These are phyloP conservation scores for Calonectria leucothoes DNA, from an alignment of 2,329 filamentous ascomycete species.

Conservation along the genomic window DNA sequence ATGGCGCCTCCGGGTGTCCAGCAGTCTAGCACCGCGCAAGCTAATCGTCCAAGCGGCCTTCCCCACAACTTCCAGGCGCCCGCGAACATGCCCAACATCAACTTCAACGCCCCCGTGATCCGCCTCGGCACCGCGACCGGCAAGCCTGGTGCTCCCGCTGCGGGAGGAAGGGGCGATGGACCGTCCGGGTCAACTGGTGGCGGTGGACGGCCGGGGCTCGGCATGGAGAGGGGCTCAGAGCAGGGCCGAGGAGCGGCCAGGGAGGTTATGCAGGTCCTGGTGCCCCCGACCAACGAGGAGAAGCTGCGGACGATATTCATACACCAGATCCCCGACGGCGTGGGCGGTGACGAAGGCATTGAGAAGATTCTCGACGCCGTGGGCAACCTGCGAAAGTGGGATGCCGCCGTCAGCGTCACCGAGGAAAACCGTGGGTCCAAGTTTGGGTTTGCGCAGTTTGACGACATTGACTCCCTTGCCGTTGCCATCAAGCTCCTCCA, in stretches of 20 bases:
- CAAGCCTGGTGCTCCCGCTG: slow-evolving; percentile 63
- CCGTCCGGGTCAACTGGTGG: slow-evolving; percentile 40
- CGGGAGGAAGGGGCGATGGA: slow-evolving; percentile 57
- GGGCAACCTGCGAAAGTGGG: slow-evolving; percentile 87
- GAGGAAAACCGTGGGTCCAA: slow-evolving; percentile 82
- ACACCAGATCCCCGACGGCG: slow-evolving; percentile 83
- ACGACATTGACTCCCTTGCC: slow-evolving; percentile 88
- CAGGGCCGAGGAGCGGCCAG: slow-evolving; percentile 74
- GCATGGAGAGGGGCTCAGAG: slow-evolving; percentile 74
- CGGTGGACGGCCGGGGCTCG: slow-evolving; percentile 62
- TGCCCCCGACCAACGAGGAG: slow-evolving; percentile 89
- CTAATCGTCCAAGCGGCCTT: slow-evolving; percentile 83
- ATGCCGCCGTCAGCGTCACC: slow-evolving; percentile 71
- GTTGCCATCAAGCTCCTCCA: slow-evolving; percentile 87
- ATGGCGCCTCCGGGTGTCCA: slow-evolving; percentile 83
- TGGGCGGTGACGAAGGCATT: slow-evolving; percentile 80
- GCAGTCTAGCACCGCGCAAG: slow-evolving; percentile 77
- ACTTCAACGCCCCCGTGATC: slow-evolving; percentile 97
- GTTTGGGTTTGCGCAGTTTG: slow-evolving; percentile 97
- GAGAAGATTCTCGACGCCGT: slow-evolving; percentile 83
- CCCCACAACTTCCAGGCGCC: slow-evolving; percentile 89
- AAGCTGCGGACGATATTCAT: slow-evolving; percentile 92
- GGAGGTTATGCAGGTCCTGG: slow-evolving; percentile 77
- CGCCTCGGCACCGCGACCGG: slow-evolving; percentile 83
- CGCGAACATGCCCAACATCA: slow-evolving; percentile 94